Evolutionary conservation across 2,329 filamentous ascomycete species (phyloP), one percentile per base, ranked within the genome.

Genomic region (Verticillium zaregamsianum): DNA sequence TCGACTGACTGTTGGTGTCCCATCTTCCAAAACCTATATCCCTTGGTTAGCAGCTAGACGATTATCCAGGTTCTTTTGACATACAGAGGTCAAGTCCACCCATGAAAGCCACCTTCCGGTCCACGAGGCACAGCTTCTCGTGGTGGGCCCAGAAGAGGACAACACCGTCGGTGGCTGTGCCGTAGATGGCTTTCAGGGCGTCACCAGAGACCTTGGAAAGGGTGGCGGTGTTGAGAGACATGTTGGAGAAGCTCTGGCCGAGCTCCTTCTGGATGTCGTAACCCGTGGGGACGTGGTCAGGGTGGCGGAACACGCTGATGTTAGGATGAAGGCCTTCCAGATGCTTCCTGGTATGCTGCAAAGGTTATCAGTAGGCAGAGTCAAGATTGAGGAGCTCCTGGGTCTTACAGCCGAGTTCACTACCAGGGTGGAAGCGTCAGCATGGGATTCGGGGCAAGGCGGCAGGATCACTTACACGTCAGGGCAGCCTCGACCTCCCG

Each of bases 141-240:
- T 97, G 93, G 69, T 97, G 93, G 3, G 92, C 92, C 93, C 93
- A 97, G 76, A 92, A 97, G 1, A 97, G 78, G 12, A 96, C 90
- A 1, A 93, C 86, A 67, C 90, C 92, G 35, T 93, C 90, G 37
- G 86, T 86, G 3, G 63, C 63, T 58, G 91, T 89, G 60, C 93
- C 93, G 70, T 96, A 97, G 1, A 97, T 76, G 1, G 88, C 86
- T 71, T 92, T 91, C 57, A 96, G 72, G 1, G 90, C 85, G 69
- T 95, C 90, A 28, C 82, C 81, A 0, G 91, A 90, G 54, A 93
- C 80, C 68, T 88, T 89, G 20, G 87, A 83, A 1, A 88, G 73
- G 57, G 80, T 72, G 82, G 86, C 69, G 72, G 82, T 78, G 57
- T 77, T 79, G 63, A 84, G 67, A 14, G 72, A 75, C 37, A 81